These are phyloP conservation scores for Seminavis robusta DNA, from an alignment of 108 stramenopile genomes.

Conservation along the genomic window DNA sequence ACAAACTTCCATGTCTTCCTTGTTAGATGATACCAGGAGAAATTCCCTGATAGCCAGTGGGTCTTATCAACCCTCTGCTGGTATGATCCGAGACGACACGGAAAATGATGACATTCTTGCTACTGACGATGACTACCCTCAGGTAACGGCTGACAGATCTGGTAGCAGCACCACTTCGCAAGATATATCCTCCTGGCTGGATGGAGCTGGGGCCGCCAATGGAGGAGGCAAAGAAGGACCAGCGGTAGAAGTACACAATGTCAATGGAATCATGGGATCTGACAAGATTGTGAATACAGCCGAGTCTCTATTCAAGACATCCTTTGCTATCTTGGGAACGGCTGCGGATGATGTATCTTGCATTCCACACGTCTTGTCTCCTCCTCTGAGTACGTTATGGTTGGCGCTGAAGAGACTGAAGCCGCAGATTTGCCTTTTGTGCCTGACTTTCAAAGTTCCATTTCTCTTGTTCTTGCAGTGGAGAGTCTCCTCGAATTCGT, in stretches of 20 bases:
- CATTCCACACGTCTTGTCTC: slow-evolving; percentile 64
- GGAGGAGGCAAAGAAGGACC: neutral
- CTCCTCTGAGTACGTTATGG: slow-evolving; percentile 68
- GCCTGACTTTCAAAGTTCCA: slow-evolving; percentile 19
- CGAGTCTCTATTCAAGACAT: slow-evolving; percentile 18
- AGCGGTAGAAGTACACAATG: slow-evolving; percentile 11
- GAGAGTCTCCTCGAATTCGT: slow-evolving; percentile 52
- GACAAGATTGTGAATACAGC: slow-evolving; percentile 9
- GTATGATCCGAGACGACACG: no score
- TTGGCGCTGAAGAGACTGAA: no score
- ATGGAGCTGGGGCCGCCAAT: slow-evolving; percentile 7
- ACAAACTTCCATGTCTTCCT: neutral
- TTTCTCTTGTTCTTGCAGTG: slow-evolving; percentile 29
- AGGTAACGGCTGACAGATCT: neutral
- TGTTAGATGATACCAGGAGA: neutral
- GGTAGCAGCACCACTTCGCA: slow-evolving; percentile 1
- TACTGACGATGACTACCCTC: neutral
- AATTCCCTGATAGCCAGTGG: neutral
- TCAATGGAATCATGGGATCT: slow-evolving; percentile 1
- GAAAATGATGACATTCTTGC: no score
- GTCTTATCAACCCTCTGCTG: neutral
- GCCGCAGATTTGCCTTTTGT: no score
- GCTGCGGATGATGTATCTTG: slow-evolving; percentile 48
- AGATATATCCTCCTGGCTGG: slow-evolving; percentile 13
- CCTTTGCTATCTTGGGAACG: slow-evolving; percentile 68